These are phyloP conservation scores for Rubroshorea leprosula DNA, from an alignment of 345 rosid species.

Conservation along the genomic window DNA sequence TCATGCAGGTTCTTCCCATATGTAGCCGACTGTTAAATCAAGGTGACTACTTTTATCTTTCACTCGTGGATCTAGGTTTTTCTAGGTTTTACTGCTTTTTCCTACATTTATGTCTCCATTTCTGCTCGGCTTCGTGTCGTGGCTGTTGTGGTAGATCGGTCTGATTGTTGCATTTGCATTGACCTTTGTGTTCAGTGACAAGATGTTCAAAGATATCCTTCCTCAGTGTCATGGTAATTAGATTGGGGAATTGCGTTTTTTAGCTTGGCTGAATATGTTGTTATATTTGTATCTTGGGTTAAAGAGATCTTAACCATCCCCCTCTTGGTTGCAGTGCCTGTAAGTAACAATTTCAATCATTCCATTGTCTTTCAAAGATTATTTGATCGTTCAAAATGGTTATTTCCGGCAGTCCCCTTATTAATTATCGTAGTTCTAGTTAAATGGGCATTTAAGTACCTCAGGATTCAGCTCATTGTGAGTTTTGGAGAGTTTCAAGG, in stretches of 20 bases:
- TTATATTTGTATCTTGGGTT: background rate
- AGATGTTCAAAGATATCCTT: slow-evolving; percentile 7
- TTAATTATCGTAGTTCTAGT: background rate
- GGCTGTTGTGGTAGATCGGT: slow-evolving; percentile 19
- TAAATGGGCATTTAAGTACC: background rate
- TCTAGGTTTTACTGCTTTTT: background rate
- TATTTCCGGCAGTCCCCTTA: slow-evolving; percentile 2
- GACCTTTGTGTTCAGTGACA: background rate
- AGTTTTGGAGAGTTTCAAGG: background rate
- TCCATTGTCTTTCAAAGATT: too few species aligned
- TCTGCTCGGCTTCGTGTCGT: slow-evolving; percentile 8
- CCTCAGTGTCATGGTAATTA: background rate
- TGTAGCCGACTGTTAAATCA: slow-evolving; percentile 92
- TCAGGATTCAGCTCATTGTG: background rate
- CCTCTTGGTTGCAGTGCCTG: slow-evolving; percentile 1
- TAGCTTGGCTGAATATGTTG: slow-evolving; percentile 12
- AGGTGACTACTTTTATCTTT: slow-evolving; percentile 42
- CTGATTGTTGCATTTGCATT: slow-evolving; percentile 7
- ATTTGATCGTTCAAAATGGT: too few species aligned
- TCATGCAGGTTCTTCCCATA: slow-evolving; percentile 84
- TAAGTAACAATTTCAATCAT: slow-evolving; percentile 1
- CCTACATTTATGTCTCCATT: background rate
- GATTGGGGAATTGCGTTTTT: too few species aligned
- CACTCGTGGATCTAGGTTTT: slow-evolving; percentile 57
- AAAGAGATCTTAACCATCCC: background rate